Evolutionary conservation across 371 early-diverging fungal species (phyloP), one percentile per base, ranked within the genome.

Genomic region (Smittium culicis): DNA sequence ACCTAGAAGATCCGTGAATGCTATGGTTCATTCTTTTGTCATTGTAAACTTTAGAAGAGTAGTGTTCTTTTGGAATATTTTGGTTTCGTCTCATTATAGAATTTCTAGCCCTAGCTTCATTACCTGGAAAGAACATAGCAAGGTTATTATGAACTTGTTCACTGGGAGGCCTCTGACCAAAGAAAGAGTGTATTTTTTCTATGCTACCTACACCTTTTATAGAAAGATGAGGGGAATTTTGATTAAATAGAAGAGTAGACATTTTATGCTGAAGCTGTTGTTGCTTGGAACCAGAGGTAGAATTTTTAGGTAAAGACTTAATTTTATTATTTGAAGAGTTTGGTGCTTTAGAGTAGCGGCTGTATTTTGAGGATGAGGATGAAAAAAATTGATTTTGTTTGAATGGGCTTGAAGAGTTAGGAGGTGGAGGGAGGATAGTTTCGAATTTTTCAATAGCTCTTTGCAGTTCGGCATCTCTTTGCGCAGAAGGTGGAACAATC

Each of bases 141-240:
- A 96, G 79, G 70, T 94, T 88, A 68, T 85, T 86, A 8, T 88
- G 86, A 72, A 96, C 93, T 59, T 90, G 77, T 73, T 92, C 93
- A 1, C 91, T 90, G 0, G 93, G 91, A 1, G 97, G 97, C 14
- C 96, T 88, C 74, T 93, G 91, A 34, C 93, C 94, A 73, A 96
- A 92, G 73, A 94, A 89, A 35, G 75, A 74, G 30, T 75, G 71
- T n/a, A 78, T 71, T 66, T 78, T 79, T 68, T 72, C 0, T 67
- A 14, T 61, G 25, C 35, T 67, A 54, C 29, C 25, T 24, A 34
- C 57, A 45, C 30, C 24, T 5, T 29, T 20, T 27, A 34, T 66
- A 2, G 63, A 35, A 45, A 62, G 54, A 16, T 56, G 70, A 14
- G 64, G 34, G 45, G 25, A 34, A 35, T 1, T 20, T 16, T 64